These are phyloP conservation scores for Lindgomyces ingoldianus DNA, from an alignment of 495 filamentous ascomycete genomes.

Conservation along the genomic window DNA sequence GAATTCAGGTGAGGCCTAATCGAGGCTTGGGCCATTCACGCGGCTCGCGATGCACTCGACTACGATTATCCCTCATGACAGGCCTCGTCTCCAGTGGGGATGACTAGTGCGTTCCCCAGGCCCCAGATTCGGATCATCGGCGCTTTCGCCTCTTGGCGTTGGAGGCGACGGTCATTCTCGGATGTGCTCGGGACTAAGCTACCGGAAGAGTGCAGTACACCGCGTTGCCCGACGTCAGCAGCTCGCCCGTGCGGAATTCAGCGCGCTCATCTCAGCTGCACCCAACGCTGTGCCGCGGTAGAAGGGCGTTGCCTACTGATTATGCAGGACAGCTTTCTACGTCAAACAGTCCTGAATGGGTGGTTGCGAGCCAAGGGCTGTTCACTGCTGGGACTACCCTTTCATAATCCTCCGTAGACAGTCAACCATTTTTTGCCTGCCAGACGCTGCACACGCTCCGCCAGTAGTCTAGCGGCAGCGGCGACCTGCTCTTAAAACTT, in stretches of 20 bases:
- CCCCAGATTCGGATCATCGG: constrained; percentile 34
- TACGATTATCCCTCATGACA: constrained; percentile 37
- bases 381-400: too few species aligned
- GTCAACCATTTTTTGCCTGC: too few species aligned
- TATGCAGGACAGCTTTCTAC: too few species aligned
- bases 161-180: constrained; percentile 18
- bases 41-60: constrained; percentile 22
- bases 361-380: too few species aligned
- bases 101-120: constrained; percentile 22
- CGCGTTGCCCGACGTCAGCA: constrained; percentile 19
- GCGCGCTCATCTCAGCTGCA: neutral
- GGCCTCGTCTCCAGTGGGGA: constrained; percentile 29
- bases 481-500: neutral
- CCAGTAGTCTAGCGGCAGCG: neutral
- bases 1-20: constrained; percentile 17
- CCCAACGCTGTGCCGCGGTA: neutral
- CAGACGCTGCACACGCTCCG: neutral
- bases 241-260: constrained; percentile 19
- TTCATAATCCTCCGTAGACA: too few species aligned
- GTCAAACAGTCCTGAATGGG: too few species aligned
- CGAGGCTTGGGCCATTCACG: constrained; percentile 18
- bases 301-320: neutral
- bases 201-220: constrained; percentile 7
- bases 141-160: neutral
- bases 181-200: constrained; percentile 27